Evolutionary conservation across 305 asterid species (phyloP), one percentile per base, ranked within the genome.

Genomic region (Fraxinus latifolia): DNA sequence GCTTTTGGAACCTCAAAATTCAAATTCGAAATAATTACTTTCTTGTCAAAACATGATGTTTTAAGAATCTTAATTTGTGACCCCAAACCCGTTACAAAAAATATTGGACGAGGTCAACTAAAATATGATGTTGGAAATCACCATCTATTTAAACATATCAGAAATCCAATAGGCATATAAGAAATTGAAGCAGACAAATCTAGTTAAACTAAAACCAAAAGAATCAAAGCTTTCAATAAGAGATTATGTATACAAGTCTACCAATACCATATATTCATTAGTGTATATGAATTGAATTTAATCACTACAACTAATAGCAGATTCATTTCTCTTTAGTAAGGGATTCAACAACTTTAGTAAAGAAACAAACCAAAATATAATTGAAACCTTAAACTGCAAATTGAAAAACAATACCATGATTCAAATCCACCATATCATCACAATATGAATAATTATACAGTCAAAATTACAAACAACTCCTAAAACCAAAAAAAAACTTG

Each of bases 351-450:
- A 23, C 79, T 74, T 27, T 0, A 75, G 77, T 55, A 72, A 71
- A 77, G 81, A 72, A 3, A 11, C 58, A 47, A 47, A 14, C 1
- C 58, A 47, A 47, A 47, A 14, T 47, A 47, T 37, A 82, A 60
- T 33, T 70, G 9, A 77, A 53, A 77, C 47, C 47, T 77, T 60
- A 36, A 65, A 53, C 47, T 42, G 76, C 71, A 77, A 73, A 80
- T 78, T 78, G 77, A 78, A 71, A 81, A 78, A 79, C 31, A 50
- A 47, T 73, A 76, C 58, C 83, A 81, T 65, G 58, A 15, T 79
- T 73, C 74, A 79, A 68, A 74, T 83, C 82, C 1, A 77, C 37
- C 79, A 79, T 87, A 85, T 82, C 89, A 79, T 44, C 79, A 34
- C 39, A 70, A 42, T 84, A 86, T 55, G 80, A 81, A 36, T 34